These are phyloP conservation scores for Ambrosiella cleistominuta DNA, from an alignment of 2,329 filamentous ascomycete species.

Conservation along the genomic window DNA sequence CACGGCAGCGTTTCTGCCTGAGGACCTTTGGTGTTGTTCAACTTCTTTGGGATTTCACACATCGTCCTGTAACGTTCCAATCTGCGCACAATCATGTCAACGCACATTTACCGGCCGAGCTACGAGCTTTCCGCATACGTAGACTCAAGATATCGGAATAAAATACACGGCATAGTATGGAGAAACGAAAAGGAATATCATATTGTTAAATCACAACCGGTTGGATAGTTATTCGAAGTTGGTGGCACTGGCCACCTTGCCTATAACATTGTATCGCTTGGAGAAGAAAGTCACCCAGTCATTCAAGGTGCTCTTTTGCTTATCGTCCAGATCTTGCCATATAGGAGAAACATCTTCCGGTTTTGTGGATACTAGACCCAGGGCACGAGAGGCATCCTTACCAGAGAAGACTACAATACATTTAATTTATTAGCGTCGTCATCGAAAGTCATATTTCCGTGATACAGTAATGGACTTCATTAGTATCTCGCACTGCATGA, in stretches of 20 bases:
- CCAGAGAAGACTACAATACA: conserved; percentile 67
- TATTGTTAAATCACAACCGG: not conserved
- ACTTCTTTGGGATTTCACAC: not conserved
- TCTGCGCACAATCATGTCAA: not conserved
- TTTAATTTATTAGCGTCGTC: not conserved
- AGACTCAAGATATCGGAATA: not conserved
- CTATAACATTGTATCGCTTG: conserved; percentile 88
- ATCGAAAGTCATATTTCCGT: not conserved
- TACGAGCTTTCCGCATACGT: not conserved
- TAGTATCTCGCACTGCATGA: too few species aligned
- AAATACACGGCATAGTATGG: not conserved
- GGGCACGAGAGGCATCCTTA: conserved; percentile 84
- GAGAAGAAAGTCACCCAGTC: conserved; percentile 96
- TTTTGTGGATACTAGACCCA: conserved; percentile 76
- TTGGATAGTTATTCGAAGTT: conserved; percentile 25
- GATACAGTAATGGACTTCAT: not conserved
- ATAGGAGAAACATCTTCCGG: conserved; percentile 65
- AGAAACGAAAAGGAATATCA: not conserved
- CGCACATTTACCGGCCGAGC: not conserved
- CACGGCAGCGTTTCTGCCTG: not conserved
- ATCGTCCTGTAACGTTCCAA: not conserved
- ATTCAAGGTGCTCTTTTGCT: conserved; percentile 66
- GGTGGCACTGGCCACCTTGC: conserved; percentile 42
- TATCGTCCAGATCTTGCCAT: conserved; percentile 67
- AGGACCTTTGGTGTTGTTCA: not conserved